These are phyloP conservation scores for Prunus mira DNA, from an alignment of 306 rosid genomes.

Conservation along the genomic window DNA sequence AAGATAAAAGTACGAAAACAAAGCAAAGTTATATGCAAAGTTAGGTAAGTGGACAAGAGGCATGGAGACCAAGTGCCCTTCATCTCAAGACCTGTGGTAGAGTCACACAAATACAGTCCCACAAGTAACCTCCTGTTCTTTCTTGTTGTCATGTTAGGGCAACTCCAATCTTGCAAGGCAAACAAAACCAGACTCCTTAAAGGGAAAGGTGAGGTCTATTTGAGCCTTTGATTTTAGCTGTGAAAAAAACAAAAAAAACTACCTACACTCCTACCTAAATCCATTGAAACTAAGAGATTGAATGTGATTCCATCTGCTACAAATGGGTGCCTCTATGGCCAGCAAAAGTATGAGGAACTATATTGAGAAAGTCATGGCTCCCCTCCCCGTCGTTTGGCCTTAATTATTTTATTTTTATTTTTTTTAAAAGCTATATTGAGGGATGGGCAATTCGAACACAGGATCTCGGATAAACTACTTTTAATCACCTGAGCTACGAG, in stretches of 20 bases:
- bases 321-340: neutral
- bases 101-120: neutral
- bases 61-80: neutral
- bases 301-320: neutral
- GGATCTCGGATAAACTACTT: too few species aligned
- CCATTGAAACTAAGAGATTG: neutral
- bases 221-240: neutral
- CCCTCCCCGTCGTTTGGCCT: too few species aligned
- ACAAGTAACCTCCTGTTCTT: neutral
- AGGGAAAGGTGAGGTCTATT: neutral
- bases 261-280: neutral
- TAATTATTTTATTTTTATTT: too few species aligned
- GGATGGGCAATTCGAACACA: too few species aligned
- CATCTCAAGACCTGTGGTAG: neutral
- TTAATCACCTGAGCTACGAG: too few species aligned
- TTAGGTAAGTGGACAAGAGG: neutral
- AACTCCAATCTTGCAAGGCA: conserved; percentile 11
- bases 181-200: neutral
- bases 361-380: neutral
- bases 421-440: too few species aligned
- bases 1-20: neutral
- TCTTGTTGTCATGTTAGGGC: neutral
- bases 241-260: neutral
- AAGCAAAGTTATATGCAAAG: neutral
- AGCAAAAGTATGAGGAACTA: neutral